Evolutionary conservation across 2,329 filamentous ascomycete genomes (phyloP).

Genomic region (Epichloe uncinata): DNA sequence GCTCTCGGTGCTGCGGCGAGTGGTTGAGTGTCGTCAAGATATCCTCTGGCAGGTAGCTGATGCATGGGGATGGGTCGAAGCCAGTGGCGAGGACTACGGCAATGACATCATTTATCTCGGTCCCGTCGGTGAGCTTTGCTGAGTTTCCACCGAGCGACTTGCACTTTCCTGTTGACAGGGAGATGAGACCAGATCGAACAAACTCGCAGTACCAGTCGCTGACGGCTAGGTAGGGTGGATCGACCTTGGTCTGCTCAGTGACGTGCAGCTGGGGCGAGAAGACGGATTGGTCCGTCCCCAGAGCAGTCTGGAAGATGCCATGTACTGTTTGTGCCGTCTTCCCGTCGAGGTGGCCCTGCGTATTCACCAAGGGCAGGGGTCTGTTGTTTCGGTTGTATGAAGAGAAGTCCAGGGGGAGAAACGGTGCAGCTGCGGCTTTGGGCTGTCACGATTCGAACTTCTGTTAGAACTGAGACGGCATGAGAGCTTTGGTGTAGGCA

Average conservation of each 20-base stretch:
- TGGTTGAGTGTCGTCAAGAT: conserved; percentile 45
- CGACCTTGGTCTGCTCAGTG: conserved; percentile 24
- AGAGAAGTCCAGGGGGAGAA: conserved; percentile 59
- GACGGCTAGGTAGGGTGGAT: conserved; percentile 54
- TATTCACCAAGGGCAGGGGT: conserved; percentile 44
- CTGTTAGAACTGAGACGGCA: no score
- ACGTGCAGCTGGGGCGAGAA: conserved; percentile 31
- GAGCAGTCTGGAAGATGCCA: conserved; percentile 29
- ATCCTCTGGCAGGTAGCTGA: conserved; percentile 48
- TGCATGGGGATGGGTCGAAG: conserved; percentile 49
- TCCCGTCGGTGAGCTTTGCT: conserved; percentile 18
- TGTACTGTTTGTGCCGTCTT: conserved; percentile 44
- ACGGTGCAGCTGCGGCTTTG: conserved; percentile 37
- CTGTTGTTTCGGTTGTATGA: conserved; percentile 58
- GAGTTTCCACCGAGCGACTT: conserved; percentile 21
- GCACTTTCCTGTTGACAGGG: conserved; percentile 33
- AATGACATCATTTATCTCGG: conserved; percentile 40
- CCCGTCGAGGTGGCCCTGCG: conserved; percentile 48
- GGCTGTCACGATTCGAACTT: conserved; percentile 20
- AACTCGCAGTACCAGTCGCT: conserved; percentile 63
- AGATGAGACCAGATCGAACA: conserved; percentile 51
- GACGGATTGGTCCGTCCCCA: conserved; percentile 42
- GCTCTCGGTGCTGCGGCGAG: conserved; percentile 36
- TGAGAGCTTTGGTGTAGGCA: background rate
- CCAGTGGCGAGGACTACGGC: conserved; percentile 66